These are phyloP conservation scores for Leccinum pellstonianum DNA, from an alignment of 768 basidiomycete species.

Conservation along the genomic window DNA sequence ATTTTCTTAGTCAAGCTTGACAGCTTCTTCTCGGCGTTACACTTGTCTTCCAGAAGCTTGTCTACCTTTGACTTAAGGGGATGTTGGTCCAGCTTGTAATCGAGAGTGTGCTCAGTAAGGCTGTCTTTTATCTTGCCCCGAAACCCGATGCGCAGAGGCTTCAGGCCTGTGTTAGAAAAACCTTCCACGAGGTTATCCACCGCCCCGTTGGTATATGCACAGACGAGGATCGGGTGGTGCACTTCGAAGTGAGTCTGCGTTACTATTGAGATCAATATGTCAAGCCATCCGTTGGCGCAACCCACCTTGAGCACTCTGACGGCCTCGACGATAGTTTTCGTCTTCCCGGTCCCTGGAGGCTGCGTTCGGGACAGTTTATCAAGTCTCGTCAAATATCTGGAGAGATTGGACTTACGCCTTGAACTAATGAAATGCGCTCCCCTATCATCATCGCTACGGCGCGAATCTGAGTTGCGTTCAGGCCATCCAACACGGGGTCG, in stretches of 20 bases:
- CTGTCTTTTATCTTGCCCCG: conserved; percentile 57
- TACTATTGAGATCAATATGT: conserved; percentile 1
- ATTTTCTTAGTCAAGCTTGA: conserved; percentile 29
- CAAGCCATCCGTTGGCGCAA: background rate
- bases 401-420: conserved; percentile 61
- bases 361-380: conserved; percentile 28
- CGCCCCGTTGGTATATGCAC: conserved; percentile 91
- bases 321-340: conserved; percentile 86
- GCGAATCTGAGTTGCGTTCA: conserved; percentile 76
- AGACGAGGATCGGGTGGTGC: conserved; percentile 82
- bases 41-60: conserved; percentile 40
- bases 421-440: conserved; percentile 74
- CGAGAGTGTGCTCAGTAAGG: conserved; percentile 58
- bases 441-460: conserved; percentile 89
- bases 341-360: conserved; percentile 94
- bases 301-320: conserved; percentile 74
- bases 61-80: conserved; percentile 47
- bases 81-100: conserved; percentile 62
- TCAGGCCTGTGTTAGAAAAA: conserved; percentile 56
- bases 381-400: background rate
- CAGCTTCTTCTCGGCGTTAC: conserved; percentile 26
- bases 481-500: conserved; percentile 62
- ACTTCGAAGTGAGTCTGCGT: conserved; percentile 73
- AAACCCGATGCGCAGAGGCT: conserved; percentile 75
- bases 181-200: conserved; percentile 89